Evolutionary conservation across 1,284 basidiomycete genomes (phyloP).

Genomic region (Schizophyllum amplum): DNA sequence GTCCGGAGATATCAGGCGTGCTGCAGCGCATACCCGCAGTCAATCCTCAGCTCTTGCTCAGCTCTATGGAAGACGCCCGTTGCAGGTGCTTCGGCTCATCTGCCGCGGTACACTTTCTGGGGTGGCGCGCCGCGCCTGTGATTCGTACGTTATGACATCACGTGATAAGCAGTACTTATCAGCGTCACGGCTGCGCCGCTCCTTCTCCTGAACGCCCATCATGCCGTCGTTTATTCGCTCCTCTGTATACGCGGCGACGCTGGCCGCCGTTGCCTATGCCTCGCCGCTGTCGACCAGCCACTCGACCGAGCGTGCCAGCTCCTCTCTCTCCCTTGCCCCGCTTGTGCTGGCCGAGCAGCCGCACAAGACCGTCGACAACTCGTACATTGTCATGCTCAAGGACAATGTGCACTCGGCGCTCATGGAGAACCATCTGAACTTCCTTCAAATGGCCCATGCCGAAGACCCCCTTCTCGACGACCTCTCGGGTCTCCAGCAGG

Average conservation of each 20-base stretch:
- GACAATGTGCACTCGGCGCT: constrained; percentile 48
- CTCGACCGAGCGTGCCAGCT: neutral
- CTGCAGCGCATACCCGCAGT: too few species aligned
- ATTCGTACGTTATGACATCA: neutral
- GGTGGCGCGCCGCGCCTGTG: too few species aligned
- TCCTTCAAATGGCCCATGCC: constrained; percentile 52
- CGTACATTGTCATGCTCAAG: constrained; percentile 88
- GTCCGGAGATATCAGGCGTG: too few species aligned
- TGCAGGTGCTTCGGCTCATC: too few species aligned
- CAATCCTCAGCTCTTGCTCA: too few species aligned
- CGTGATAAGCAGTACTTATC: neutral
- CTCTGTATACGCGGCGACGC: neutral
- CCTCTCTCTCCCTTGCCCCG: neutral
- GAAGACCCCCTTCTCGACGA: constrained; percentile 40
- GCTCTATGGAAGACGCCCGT: too few species aligned
- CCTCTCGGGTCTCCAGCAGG: constrained; percentile 54
- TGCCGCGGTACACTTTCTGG: neutral
- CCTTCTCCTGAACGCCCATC: neutral
- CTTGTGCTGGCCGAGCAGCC: neutral
- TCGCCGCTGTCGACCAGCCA: neutral
- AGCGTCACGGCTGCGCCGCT: neutral
- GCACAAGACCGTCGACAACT: constrained; percentile 58
- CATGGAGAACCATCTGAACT: constrained; percentile 68
- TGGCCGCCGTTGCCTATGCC: neutral
- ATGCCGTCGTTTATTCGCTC: neutral